These are phyloP conservation scores for Dictyostelium firmibasis DNA, from an alignment of 78 protist genomes.

Conservation along the genomic window DNA sequence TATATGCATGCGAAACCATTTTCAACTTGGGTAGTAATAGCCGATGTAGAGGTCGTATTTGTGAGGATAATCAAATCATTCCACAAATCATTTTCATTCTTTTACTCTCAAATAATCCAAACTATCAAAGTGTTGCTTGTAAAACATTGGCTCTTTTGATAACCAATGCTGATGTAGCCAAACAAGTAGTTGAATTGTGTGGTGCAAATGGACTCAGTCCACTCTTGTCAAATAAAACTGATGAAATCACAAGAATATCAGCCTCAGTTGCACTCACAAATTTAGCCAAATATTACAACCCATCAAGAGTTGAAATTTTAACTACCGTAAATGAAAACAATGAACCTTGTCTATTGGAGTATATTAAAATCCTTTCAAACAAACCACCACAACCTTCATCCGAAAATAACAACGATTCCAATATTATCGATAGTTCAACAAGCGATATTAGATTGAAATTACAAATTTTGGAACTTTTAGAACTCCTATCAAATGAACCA, in stretches of 20 bases:
- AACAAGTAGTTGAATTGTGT: slow-evolving; percentile 46
- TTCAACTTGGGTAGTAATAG: slow-evolving; percentile 28
- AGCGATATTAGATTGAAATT: slow-evolving; percentile 4
- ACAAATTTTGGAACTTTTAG: slow-evolving; percentile 47
- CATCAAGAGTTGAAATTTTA: slow-evolving; percentile 25
- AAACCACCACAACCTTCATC: not conserved
- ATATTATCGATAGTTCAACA: not conserved
- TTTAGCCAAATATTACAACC: not conserved
- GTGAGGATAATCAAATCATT: slow-evolving; percentile 10
- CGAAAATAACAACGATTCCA: not conserved
- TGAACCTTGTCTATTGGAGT: not conserved
- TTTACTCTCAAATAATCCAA: not conserved
- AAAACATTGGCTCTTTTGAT: slow-evolving; percentile 49
- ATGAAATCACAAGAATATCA: slow-evolving; percentile 32
- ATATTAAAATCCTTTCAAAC: not conserved
- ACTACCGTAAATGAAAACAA: not conserved
- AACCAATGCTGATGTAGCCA: slow-evolving; percentile 26
- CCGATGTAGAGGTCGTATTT: slow-evolving; percentile 23
- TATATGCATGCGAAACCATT: slow-evolving; percentile 61
- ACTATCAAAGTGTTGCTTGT: slow-evolving; percentile 15
- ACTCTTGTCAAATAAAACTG: slow-evolving; percentile 2
- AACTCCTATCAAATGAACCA: slow-evolving; percentile 9
- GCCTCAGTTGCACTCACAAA: slow-evolving; percentile 40
- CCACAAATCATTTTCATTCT: slow-evolving; percentile 24
- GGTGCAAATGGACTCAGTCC: slow-evolving; percentile 42